phyloP scores from a whole-genome alignment of 1,139 yeast species.

The Geotrichum aggregatum region DNA sequence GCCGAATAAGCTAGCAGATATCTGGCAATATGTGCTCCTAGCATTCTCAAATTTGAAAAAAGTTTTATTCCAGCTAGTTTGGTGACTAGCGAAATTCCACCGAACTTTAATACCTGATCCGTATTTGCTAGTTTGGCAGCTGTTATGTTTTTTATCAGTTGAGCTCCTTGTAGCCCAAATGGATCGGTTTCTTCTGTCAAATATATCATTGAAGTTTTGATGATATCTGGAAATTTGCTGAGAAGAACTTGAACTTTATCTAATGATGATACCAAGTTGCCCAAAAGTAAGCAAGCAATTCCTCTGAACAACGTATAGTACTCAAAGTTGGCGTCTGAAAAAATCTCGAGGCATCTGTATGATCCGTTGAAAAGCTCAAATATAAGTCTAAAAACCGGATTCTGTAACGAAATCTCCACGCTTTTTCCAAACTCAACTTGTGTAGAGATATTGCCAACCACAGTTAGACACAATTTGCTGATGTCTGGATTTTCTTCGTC shows the following conservation, averaged over 20 bases:
- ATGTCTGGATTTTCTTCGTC: constrained; percentile 11
- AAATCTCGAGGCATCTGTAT: constrained; percentile 4
- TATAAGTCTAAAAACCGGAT: constrained; percentile 17
- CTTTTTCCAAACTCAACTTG: constrained; percentile 10
- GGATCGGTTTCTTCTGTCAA: constrained; percentile 20
- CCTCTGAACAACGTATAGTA: constrained; percentile 20
- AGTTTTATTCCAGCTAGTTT: constrained; percentile 24
- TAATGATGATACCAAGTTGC: constrained; percentile 25
- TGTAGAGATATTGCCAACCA: constrained; percentile 13
- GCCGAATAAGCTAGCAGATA: constrained; percentile 17
- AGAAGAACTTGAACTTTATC: constrained; percentile 22
- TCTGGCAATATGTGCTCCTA: constrained; percentile 25
- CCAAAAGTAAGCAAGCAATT: constrained; percentile 27
- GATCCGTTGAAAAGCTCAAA: constrained; percentile 9
- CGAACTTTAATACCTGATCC: constrained; percentile 17
- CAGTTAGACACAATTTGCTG: constrained; percentile 7
- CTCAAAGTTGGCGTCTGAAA: constrained; percentile 1
- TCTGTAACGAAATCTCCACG: constrained; percentile 22
- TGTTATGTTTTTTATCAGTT: constrained; percentile 28
- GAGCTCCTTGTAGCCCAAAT: constrained; percentile 31
- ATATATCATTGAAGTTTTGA: constrained; percentile 16
- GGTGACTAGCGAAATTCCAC: constrained; percentile 23
- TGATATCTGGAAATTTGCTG: constrained; percentile 20
- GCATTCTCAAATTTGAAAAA: constrained; percentile 22
- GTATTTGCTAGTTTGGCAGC: constrained; percentile 15